These are phyloP conservation scores for Xylaria sp. DNA, from an alignment of 2,329 filamentous ascomycete species.

Conservation along the genomic window DNA sequence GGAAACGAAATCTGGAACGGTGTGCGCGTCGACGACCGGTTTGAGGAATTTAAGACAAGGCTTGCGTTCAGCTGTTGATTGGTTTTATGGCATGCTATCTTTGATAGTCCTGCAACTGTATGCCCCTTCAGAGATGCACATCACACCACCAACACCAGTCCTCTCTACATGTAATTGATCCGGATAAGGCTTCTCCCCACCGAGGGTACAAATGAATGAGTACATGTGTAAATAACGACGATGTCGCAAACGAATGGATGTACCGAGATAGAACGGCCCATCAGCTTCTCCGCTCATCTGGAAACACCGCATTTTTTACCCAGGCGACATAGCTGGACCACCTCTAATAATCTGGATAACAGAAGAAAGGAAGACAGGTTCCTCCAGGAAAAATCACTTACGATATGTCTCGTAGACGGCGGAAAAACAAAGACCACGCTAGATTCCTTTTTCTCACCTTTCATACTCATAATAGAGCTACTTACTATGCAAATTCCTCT, in stretches of 20 bases:
- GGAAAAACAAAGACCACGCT: not conserved
- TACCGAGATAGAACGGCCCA: no score
- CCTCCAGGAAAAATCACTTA: not conserved
- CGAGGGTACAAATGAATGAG: not conserved
- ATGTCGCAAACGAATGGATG: no score
- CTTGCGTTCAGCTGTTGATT: conserved; percentile 39
- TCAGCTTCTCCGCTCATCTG: no score
- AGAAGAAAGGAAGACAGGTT: not conserved
- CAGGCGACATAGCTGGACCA: not conserved
- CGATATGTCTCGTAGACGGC: not conserved
- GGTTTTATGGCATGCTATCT: not conserved
- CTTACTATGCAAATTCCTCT: no score
- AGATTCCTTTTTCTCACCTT: not conserved
- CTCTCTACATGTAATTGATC: not conserved
- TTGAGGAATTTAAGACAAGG: conserved; percentile 56
- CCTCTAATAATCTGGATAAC: not conserved
- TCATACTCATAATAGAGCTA: not conserved
- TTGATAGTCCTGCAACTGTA: no score
- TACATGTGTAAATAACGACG: not conserved
- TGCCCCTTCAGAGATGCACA: no score
- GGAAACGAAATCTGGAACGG: conserved; percentile 68
- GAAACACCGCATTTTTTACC: no score
- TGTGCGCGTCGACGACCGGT: conserved; percentile 56
- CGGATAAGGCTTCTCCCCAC: not conserved
- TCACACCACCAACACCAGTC: no score